Evolutionary conservation across 805 yeast genomes (phyloP).

Genomic region (Myxozyma vanderwaltii): DNA sequence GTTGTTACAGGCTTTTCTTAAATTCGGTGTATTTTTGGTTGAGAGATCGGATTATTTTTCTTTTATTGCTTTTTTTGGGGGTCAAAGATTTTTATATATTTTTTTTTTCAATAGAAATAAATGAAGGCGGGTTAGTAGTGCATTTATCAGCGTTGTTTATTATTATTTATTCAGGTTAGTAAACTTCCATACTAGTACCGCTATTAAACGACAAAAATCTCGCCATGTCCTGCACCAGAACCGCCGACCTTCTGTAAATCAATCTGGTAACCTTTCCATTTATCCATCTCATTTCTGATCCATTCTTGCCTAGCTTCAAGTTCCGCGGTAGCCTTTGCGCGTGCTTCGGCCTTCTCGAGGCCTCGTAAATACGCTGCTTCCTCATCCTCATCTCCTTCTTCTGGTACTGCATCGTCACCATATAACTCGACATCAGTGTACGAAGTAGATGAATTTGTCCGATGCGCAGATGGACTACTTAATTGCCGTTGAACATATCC

Average conservation of each 20-base stretch:
- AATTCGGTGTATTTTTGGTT: slow-evolving; percentile 1
- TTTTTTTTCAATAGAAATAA: no score
- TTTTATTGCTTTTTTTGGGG: not conserved
- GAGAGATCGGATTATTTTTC: not conserved
- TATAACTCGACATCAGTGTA: slow-evolving; percentile 32
- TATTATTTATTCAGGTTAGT: no score
- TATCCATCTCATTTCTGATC: slow-evolving; percentile 26
- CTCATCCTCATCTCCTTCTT: slow-evolving; percentile 19
- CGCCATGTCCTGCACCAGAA: slow-evolving; percentile 26
- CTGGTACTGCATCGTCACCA: slow-evolving; percentile 17
- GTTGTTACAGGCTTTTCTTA: not conserved
- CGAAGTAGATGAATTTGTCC: slow-evolving; percentile 6
- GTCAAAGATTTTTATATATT: no score
- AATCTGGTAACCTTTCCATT: slow-evolving; percentile 30
- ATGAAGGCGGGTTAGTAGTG: no score
- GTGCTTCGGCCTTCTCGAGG: slow-evolving; percentile 8
- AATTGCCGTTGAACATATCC: slow-evolving; percentile 5
- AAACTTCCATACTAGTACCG: no score
- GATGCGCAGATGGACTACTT: slow-evolving; percentile 3
- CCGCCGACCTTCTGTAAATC: slow-evolving; percentile 24
- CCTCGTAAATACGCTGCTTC: slow-evolving; percentile 19
- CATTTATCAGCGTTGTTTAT: no score
- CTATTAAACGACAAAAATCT: slow-evolving; percentile 23
- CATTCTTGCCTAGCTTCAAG: slow-evolving; percentile 18
- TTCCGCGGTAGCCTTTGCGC: slow-evolving; percentile 11